Percentiles rank a stretch among this genome's conserved stretches.
phyloP scores from a whole-genome alignment of 129 eudicot species.

The Cynara cardunculus region DNA sequence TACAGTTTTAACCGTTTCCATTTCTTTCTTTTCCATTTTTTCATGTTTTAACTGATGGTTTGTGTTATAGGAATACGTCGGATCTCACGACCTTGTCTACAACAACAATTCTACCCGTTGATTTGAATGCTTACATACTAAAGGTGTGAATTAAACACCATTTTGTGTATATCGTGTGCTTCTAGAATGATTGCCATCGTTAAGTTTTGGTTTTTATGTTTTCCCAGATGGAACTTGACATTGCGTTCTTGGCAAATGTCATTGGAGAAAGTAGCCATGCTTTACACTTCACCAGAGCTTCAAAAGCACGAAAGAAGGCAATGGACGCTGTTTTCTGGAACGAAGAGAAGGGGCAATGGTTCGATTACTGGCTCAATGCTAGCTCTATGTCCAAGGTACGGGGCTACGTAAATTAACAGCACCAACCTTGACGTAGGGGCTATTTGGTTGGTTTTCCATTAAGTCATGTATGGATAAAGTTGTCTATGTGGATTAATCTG shows the following conservation, averaged over 20 bases:
- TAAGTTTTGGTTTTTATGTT: neutral
- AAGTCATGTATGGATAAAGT: no score
- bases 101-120: slow-evolving; percentile 82
- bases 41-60: neutral
- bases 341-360: slow-evolving; percentile 77
- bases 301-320: slow-evolving; percentile 59
- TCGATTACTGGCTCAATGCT: slow-evolving; percentile 73
- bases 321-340: slow-evolving; percentile 78
- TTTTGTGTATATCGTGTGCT: neutral
- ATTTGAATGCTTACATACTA: slow-evolving; percentile 70
- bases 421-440: no score
- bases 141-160: slow-evolving; percentile 42
- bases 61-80: slow-evolving; percentile 52
- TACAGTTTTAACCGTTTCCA: neutral
- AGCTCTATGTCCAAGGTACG: slow-evolving; percentile 51
- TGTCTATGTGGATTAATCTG: no score
- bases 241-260: slow-evolving; percentile 64
- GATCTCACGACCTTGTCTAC: slow-evolving; percentile 77
- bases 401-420: neutral
- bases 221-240: slow-evolving; percentile 88
- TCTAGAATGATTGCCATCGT: neutral
- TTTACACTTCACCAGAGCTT: slow-evolving; percentile 44
- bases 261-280: slow-evolving; percentile 43
- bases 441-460: no score
- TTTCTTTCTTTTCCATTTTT: neutral